phyloP scores from a whole-genome alignment of 2,329 filamentous ascomycete genomes.

The Chaetomiaceae sp. region DNA sequence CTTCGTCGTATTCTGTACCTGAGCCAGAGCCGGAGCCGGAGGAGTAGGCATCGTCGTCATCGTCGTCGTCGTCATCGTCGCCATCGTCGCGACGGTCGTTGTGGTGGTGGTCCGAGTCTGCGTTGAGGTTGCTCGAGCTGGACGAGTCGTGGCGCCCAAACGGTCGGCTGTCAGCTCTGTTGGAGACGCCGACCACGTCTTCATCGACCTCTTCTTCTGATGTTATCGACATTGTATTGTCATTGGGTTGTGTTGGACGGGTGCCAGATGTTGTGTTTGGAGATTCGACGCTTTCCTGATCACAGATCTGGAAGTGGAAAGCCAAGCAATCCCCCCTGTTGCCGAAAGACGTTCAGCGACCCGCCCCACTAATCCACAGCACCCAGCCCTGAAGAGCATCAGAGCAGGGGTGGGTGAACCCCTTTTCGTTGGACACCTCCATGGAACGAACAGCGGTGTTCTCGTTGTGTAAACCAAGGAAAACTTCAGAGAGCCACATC shows the following conservation, averaged over 20 bases:
- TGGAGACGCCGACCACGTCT: conserved; percentile 9
- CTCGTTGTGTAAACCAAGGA: too few species aligned
- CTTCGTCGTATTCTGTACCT: conserved; percentile 28
- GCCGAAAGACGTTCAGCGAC: too few species aligned
- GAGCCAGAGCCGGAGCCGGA: conserved; percentile 33
- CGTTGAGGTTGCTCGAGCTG: conserved; percentile 4
- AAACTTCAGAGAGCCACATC: too few species aligned
- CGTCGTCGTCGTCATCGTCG: conserved; percentile 3
- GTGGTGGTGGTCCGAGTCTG: not conserved
- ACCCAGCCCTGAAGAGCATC: too few species aligned
- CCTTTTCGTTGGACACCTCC: too few species aligned
- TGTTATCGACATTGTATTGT: conserved; percentile 26
- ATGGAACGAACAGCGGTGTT: too few species aligned
- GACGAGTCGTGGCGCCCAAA: conserved; percentile 11
- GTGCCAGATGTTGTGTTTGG: not conserved
- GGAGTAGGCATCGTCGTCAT: conserved; percentile 18
- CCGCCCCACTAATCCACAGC: too few species aligned
- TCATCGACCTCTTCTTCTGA: conserved; percentile 28
- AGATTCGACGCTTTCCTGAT: conserved; percentile 22
- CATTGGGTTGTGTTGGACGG: conserved; percentile 2
- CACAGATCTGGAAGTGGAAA: too few species aligned
- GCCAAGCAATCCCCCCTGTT: too few species aligned
- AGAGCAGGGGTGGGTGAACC: too few species aligned
- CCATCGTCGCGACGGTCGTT: not conserved
- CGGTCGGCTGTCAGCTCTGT: conserved; percentile 2